A percentile compares a stretch with the other conserved stretches of the same genome.
These are phyloP conservation scores for Mayamaea pseudoterrestris DNA, from an alignment of 108 stramenopile species.

Conservation along the genomic window DNA sequence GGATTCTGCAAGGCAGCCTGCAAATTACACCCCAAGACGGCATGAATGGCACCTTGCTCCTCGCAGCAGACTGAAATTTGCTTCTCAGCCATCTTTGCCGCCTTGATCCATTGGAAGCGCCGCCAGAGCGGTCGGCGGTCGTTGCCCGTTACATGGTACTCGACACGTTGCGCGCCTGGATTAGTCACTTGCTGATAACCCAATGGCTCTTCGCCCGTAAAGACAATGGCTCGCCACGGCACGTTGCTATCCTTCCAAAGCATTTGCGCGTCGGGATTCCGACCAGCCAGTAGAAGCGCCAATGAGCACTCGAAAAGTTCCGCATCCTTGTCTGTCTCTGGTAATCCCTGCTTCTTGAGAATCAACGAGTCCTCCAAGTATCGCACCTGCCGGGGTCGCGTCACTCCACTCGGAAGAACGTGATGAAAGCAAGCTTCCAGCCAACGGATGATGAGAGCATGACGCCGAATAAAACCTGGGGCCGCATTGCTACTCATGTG, in stretches of 20 bases:
- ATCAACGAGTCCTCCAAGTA: constrained; percentile 12
- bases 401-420: constrained; percentile 1
- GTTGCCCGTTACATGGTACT: constrained; percentile 28
- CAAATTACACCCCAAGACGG: constrained; percentile 45
- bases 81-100: constrained; percentile 5
- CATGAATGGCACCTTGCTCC: constrained; percentile 54
- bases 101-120: constrained; percentile 41
- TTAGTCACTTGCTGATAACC: constrained; percentile 11
- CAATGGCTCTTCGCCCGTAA: constrained; percentile 43
- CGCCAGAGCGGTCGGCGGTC: constrained; percentile 61
- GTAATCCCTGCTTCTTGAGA: background rate
- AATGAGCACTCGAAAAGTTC: constrained; percentile 38
- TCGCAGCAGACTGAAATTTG: background rate
- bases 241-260: constrained; percentile 42
- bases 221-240: constrained; percentile 51
- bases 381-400: background rate
- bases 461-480: constrained; percentile 18
- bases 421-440: constrained; percentile 45
- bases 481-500: constrained; percentile 6
- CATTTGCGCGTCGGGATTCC: constrained; percentile 27
- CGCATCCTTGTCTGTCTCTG: constrained; percentile 18
- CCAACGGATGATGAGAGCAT: constrained; percentile 37
- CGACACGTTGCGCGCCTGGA: constrained; percentile 1
- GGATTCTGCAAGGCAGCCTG: constrained; percentile 41
- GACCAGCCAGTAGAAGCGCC: constrained; percentile 39